Evolutionary conservation across 345 rosid species (phyloP).

Genomic region (Dovyalis caffra): DNA sequence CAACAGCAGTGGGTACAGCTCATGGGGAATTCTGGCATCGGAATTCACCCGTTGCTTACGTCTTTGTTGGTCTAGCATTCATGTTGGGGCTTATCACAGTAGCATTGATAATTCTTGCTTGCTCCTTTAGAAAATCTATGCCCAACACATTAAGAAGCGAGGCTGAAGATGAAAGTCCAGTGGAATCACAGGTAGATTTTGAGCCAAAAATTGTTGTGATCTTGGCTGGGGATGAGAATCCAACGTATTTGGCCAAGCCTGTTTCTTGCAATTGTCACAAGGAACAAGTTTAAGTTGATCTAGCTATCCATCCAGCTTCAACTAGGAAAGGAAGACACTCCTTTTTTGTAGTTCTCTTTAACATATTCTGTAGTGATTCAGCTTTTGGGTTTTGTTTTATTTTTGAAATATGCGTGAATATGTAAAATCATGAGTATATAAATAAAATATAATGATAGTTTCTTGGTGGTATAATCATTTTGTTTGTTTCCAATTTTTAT

Average conservation of each 20-base stretch:
- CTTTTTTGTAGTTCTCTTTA: neutral
- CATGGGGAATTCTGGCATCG: slow-evolving; percentile 10
- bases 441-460: too few species aligned
- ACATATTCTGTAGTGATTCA: neutral
- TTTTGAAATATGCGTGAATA: neutral
- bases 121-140: slow-evolving; percentile 17
- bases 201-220: slow-evolving; percentile 24
- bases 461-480: neutral
- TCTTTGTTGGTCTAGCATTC: slow-evolving; percentile 22
- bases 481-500: neutral
- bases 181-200: neutral
- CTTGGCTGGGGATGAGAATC: slow-evolving; percentile 24
- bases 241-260: slow-evolving; percentile 12
- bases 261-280: neutral
- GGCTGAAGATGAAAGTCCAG: neutral
- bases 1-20: neutral
- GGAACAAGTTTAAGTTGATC: neutral
- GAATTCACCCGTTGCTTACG: slow-evolving; percentile 31
- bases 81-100: slow-evolving; percentile 21
- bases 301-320: neutral
- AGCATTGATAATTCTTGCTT: slow-evolving; percentile 30
- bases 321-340: neutral
- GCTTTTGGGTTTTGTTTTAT: neutral
- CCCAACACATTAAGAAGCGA: neutral
- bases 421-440: neutral